These are phyloP conservation scores for Plectranthus barbatus DNA, from an alignment of 257 asterid genomes.

Conservation along the genomic window DNA sequence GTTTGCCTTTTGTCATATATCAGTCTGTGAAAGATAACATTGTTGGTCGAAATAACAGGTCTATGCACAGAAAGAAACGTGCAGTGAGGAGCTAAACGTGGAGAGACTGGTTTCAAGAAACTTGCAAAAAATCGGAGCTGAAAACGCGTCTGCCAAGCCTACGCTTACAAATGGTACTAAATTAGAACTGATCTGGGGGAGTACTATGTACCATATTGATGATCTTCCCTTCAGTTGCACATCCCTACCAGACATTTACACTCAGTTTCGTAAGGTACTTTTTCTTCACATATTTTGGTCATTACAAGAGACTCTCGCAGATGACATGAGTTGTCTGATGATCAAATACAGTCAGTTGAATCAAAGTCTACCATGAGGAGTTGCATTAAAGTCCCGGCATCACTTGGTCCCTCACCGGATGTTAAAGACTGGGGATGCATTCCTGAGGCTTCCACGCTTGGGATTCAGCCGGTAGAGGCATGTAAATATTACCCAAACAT, in stretches of 20 bases:
- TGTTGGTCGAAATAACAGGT: constrained; percentile 38
- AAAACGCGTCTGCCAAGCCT: constrained; percentile 20
- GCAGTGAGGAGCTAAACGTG: constrained; percentile 84
- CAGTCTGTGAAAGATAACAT: not conserved
- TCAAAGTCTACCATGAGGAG: constrained; percentile 55
- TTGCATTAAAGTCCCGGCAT: constrained; percentile 56
- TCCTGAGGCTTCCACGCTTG: constrained; percentile 61
- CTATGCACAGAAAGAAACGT: constrained; percentile 91
- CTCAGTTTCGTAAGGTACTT: constrained; percentile 91
- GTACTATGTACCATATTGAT: constrained; percentile 78
- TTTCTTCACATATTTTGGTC: not conserved
- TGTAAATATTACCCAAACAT: constrained; percentile 5
- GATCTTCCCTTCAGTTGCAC: constrained; percentile 68
- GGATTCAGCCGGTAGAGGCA: constrained; percentile 58
- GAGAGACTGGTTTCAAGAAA: constrained; percentile 55
- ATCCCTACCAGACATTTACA: constrained; percentile 72
- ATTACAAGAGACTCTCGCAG: constrained; percentile 6
- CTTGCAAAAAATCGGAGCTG: constrained; percentile 26
- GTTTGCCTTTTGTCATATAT: not conserved
- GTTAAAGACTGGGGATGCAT: constrained; percentile 75
- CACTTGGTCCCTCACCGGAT: constrained; percentile 68
- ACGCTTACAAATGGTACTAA: constrained; percentile 23
- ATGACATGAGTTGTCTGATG: constrained; percentile 9
- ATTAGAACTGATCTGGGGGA: constrained; percentile 72
- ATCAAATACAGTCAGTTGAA: constrained; percentile 61